phyloP scores from a whole-genome alignment of 2,329 filamentous ascomycete genomes.

The Hortaea sp. region DNA sequence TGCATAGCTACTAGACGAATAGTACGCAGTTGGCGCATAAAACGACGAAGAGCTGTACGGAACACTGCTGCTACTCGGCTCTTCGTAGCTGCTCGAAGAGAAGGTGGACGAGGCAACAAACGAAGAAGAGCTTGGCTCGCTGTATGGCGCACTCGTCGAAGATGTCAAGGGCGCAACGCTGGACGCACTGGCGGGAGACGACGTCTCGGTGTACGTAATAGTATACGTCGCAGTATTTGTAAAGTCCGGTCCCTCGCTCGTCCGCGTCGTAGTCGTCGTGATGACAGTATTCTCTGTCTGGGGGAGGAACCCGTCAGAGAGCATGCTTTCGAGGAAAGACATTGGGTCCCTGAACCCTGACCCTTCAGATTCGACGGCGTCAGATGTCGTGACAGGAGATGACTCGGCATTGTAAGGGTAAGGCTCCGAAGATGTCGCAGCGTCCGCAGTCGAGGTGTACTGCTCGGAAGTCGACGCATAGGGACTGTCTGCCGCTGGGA shows the following conservation, averaged over 20 bases:
- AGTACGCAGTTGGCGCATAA: neutral
- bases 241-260: neutral
- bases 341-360: neutral
- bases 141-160: conserved; percentile 4
- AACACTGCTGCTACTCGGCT: neutral
- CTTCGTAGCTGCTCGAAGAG: neutral
- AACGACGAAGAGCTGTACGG: neutral
- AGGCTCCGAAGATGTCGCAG: neutral
- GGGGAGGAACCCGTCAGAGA: conserved; percentile 1
- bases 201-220: conserved; percentile 10
- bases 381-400: neutral
- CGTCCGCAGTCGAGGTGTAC: neutral
- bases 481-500: neutral
- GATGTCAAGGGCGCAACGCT: conserved; percentile 6
- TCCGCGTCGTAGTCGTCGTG: conserved; percentile 5
- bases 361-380: neutral
- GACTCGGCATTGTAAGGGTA: neutral
- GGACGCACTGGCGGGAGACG: conserved; percentile 4
- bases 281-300: conserved; percentile 3
- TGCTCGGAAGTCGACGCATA: neutral
- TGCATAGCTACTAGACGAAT: neutral
- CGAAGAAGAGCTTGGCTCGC: neutral
- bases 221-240: conserved; percentile 6
- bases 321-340: conserved; percentile 2
- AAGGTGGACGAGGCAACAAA: neutral